phyloP scores from a whole-genome alignment of 2,329 filamentous ascomycete genomes.

The Curvularia hawaiiensis region DNA sequence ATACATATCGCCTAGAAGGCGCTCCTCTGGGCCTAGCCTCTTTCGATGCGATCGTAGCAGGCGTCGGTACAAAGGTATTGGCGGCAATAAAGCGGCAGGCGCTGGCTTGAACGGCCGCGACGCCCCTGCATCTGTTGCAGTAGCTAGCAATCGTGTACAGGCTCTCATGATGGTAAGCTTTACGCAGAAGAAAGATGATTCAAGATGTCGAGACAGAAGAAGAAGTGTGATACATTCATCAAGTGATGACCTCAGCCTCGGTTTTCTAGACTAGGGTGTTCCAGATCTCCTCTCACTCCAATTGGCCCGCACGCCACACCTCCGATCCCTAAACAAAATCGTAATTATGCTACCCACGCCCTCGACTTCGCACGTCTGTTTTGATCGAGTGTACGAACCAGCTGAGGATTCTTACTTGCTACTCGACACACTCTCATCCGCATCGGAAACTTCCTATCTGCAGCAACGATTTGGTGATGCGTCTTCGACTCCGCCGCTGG shows the following conservation, averaged over 20 bases:
- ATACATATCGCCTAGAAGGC: slow-evolving; percentile 88
- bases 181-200: not conserved
- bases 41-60: slow-evolving; percentile 85
- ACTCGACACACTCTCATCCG: slow-evolving; percentile 83
- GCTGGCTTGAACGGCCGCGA: slow-evolving; percentile 45
- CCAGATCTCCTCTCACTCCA: slow-evolving; percentile 19
- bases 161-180: slow-evolving; percentile 35
- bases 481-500: slow-evolving; percentile 53
- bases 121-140: slow-evolving; percentile 43
- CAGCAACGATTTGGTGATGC: slow-evolving; percentile 61
- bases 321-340: slow-evolving; percentile 19
- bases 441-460: slow-evolving; percentile 72
- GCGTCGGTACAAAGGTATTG: slow-evolving; percentile 86
- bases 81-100: slow-evolving; percentile 76
- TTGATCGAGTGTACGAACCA: slow-evolving; percentile 89
- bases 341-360: slow-evolving; percentile 85
- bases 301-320: slow-evolving; percentile 26
- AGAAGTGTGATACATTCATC: slow-evolving; percentile 19
- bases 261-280: slow-evolving; percentile 23
- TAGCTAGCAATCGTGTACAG: slow-evolving; percentile 38
- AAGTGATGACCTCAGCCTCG: slow-evolving; percentile 36
- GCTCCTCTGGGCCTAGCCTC: slow-evolving; percentile 72
- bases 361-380: slow-evolving; percentile 88
- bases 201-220: slow-evolving; percentile 7
- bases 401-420: slow-evolving; percentile 95